Evolutionary conservation across 768 basidiomycete species (phyloP).

Genomic region (Lactarius vividus): DNA sequence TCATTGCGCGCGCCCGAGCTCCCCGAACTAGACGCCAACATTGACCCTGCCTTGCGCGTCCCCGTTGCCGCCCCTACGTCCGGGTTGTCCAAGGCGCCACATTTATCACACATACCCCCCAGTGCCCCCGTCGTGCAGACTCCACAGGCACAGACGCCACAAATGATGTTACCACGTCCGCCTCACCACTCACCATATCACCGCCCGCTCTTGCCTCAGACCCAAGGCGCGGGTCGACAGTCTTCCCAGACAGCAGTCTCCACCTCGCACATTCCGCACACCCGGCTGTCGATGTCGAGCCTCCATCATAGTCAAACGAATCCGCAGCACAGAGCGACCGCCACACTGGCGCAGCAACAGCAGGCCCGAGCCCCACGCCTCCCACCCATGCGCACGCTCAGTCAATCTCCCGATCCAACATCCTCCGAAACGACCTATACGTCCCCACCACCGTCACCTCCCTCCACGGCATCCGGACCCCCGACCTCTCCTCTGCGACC

Average conservation of each 20-base stretch:
- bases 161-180: background rate
- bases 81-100: background rate
- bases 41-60: conserved; percentile 10
- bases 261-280: background rate
- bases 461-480: background rate
- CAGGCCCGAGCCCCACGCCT: conserved; percentile 3
- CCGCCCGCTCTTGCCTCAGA: background rate
- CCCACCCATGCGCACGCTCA: conserved; percentile 23
- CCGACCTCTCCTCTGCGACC: background rate
- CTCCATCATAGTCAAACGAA: background rate
- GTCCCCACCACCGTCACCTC: background rate
- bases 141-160: background rate
- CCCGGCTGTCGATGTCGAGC: background rate
- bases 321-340: background rate
- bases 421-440: background rate
- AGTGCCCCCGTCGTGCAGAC: background rate
- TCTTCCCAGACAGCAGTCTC: background rate
- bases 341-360: conserved; percentile 3
- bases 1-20: background rate
- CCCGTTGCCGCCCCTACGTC: background rate
- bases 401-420: conserved; percentile 6
- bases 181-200: background rate
- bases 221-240: background rate
- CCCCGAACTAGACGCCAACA: conserved; percentile 5
- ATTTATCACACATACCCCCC: background rate